These are phyloP conservation scores for Coprinopsis sp. DNA, from an alignment of 768 basidiomycete species.

Conservation along the genomic window DNA sequence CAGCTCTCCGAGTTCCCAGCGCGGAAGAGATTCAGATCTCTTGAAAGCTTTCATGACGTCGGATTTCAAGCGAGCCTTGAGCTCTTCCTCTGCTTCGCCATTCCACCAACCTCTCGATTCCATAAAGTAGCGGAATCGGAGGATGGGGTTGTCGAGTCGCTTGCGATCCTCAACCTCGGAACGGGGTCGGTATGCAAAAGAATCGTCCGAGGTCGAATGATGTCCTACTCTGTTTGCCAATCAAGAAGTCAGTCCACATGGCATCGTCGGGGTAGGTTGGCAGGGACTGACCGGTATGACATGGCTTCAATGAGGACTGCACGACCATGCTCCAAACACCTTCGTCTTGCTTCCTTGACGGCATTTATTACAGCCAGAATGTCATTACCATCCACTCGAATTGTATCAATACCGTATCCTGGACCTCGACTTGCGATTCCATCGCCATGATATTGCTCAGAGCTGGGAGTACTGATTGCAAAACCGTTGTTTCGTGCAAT, in stretches of 20 bases:
- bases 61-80: slow-evolving; percentile 62
- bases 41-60: slow-evolving; percentile 79
- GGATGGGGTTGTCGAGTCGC: slow-evolving; percentile 85
- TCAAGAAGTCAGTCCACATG: slow-evolving; percentile 3
- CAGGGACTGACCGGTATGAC: slow-evolving; percentile 68
- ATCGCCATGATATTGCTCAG: slow-evolving; percentile 89
- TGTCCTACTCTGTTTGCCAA: slow-evolving; percentile 69
- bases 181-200: slow-evolving; percentile 85
- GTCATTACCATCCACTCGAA: slow-evolving; percentile 94
- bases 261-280: background rate
- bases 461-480: slow-evolving; percentile 88
- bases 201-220: slow-evolving; percentile 93
- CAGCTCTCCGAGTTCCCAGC: slow-evolving; percentile 69
- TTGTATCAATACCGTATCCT: slow-evolving; percentile 86
- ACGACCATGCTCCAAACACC: slow-evolving; percentile 72
- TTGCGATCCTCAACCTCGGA: slow-evolving; percentile 91
- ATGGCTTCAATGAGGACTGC: slow-evolving; percentile 87
- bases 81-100: slow-evolving; percentile 62
- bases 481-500: slow-evolving; percentile 86
- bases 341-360: slow-evolving; percentile 63
- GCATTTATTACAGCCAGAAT: slow-evolving; percentile 76
- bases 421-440: slow-evolving; percentile 90
- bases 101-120: slow-evolving; percentile 86
- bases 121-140: slow-evolving; percentile 80
- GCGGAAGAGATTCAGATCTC: slow-evolving; percentile 65